phyloP scores from a whole-genome alignment of 495 filamentous ascomycete species.

The Xylaria palmicola region DNA sequence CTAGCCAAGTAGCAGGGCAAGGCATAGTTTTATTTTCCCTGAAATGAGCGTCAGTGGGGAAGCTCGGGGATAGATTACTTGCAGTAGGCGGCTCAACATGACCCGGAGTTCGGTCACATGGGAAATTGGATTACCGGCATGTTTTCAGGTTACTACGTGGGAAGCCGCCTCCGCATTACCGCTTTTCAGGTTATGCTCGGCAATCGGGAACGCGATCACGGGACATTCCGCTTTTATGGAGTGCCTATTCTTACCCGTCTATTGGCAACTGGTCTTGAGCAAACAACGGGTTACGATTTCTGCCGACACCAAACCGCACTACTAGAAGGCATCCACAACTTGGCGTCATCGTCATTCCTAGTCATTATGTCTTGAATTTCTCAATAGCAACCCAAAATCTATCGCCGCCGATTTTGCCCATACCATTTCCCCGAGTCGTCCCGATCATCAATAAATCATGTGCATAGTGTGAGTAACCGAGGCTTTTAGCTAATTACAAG shows the following conservation, averaged over 20 bases:
- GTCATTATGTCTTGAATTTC: slow-evolving; percentile 16
- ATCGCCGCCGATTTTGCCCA: slow-evolving; percentile 31
- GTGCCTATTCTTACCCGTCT: not conserved
- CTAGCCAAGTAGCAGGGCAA: not conserved
- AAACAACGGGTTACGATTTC: not conserved
- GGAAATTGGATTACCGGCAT: too few relatives aligned
- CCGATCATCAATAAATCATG: slow-evolving; percentile 28
- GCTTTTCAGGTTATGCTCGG: not conserved
- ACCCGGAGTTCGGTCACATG: too few relatives aligned
- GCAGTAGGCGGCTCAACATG: not conserved
- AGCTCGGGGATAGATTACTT: not conserved
- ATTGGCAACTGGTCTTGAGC: not conserved
- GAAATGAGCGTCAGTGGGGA: not conserved
- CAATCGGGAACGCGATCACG: not conserved
- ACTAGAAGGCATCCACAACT: not conserved
- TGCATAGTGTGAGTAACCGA: slow-evolving; percentile 7
- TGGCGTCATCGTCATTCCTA: not conserved
- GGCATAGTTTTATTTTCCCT: not conserved
- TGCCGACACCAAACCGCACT: not conserved
- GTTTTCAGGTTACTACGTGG: not conserved
- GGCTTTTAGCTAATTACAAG: slow-evolving; percentile 56
- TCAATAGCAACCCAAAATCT: slow-evolving; percentile 24
- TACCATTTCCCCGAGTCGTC: slow-evolving; percentile 29
- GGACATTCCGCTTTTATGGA: slow-evolving; percentile 1
- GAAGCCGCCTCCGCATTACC: not conserved